phyloP scores from a whole-genome alignment of 495 filamentous ascomycete genomes.

The Neurospora sp. region DNA sequence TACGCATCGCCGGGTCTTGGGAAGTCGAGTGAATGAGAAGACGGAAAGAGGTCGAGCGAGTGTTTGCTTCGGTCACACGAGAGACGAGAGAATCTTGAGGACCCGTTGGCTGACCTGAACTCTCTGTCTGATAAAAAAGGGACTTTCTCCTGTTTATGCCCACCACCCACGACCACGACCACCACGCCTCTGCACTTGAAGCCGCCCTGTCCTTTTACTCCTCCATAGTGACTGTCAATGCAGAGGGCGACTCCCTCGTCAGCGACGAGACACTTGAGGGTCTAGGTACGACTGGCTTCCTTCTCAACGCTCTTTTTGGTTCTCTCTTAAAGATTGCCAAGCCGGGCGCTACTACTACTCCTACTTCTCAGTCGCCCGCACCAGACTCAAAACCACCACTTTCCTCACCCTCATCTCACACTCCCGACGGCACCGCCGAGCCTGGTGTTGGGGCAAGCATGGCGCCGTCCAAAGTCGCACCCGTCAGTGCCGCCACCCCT shows the following conservation, averaged over 20 bases:
- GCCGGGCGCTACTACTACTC: constrained; percentile 11
- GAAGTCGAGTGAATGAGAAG: not conserved
- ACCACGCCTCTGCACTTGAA: constrained; percentile 58
- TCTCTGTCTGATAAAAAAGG: constrained; percentile 40
- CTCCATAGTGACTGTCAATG: constrained; percentile 78
- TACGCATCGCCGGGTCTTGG: not conserved
- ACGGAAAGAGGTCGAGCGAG: not conserved
- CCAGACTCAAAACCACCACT: not conserved
- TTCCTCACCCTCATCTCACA: not conserved
- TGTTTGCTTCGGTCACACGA: not conserved
- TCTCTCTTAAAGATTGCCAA: constrained; percentile 50
- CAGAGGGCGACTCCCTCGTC: constrained; percentile 89
- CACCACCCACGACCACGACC: constrained; percentile 38
- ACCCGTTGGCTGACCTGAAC: constrained; percentile 13
- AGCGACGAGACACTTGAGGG: constrained; percentile 81
- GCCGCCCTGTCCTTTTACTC: constrained; percentile 88
- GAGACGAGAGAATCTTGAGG: not conserved
- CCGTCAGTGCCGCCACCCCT: constrained; percentile 2
- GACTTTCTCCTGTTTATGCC: constrained; percentile 95
- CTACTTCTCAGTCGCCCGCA: not conserved
- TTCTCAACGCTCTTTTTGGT: constrained; percentile 58
- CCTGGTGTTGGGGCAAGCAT: constrained; percentile 8
- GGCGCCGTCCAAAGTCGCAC: not conserved
- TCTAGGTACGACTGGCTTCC: constrained; percentile 85
- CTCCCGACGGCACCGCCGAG: constrained; percentile 1